These are phyloP conservation scores for Scutellaria baicalensis DNA, from an alignment of 257 asterid species.

Conservation along the genomic window DNA sequence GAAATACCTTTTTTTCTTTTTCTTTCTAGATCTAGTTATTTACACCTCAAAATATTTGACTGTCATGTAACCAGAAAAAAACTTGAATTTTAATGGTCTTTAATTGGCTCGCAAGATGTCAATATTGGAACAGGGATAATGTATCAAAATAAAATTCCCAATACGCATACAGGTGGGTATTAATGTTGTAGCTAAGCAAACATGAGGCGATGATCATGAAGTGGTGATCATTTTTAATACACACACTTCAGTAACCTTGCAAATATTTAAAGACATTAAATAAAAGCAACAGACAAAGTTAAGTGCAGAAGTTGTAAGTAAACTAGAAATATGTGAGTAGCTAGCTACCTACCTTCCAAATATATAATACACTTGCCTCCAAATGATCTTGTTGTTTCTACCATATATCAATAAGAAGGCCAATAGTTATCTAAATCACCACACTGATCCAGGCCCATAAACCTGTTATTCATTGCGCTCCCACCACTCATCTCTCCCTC, in stretches of 20 bases:
- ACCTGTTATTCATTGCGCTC: slow-evolving; percentile 29
- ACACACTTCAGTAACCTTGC: slow-evolving; percentile 11
- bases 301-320: background rate
- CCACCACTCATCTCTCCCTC: slow-evolving; percentile 36
- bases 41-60: too few relatives aligned
- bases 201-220: slow-evolving; percentile 1
- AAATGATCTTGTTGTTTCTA: background rate
- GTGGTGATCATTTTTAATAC: slow-evolving; percentile 14
- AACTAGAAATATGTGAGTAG: slow-evolving; percentile 4
- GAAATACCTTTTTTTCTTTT: too few relatives aligned
- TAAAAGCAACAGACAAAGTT: background rate
- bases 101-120: background rate
- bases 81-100: too few relatives aligned
- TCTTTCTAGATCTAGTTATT: too few relatives aligned
- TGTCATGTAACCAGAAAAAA: too few relatives aligned
- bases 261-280: background rate
- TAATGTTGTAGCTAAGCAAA: slow-evolving; percentile 1
- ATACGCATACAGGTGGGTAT: background rate
- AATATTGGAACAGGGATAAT: background rate
- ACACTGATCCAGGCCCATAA: slow-evolving; percentile 53
- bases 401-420: slow-evolving; percentile 42
- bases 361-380: slow-evolving; percentile 19
- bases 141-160: background rate
- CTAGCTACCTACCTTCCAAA: background rate
- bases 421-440: slow-evolving; percentile 61